Conservation (phyloP, 108 stramenopile genomes). For the Pinguiococcus pyrenoidosus region DNA sequence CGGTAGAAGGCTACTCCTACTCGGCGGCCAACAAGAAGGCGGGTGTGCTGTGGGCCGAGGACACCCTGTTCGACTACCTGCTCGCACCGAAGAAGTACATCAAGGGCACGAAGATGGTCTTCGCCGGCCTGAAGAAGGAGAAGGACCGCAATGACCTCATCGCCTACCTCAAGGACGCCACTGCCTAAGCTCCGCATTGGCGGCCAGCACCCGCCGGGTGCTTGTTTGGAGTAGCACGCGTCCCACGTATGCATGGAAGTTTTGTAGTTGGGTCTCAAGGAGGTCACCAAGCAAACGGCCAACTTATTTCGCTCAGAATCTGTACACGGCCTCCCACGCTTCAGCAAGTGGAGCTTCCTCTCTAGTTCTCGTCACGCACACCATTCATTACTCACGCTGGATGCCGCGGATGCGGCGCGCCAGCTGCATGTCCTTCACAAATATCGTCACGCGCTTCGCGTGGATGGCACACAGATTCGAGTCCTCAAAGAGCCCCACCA, state of each 20-base stretch:
- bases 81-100: constrained; percentile 99
- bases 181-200: constrained; percentile 29
- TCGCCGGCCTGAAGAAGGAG: constrained; percentile 97
- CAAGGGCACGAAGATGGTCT: constrained; percentile 99
- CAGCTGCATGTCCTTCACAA: constrained; percentile 90
- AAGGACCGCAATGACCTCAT: constrained; percentile 92
- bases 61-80: constrained; percentile 87
- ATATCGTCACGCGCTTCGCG: constrained; percentile 82
- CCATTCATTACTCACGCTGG: too few relatives aligned
- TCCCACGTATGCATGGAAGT: too few relatives aligned
- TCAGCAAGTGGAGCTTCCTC: too few relatives aligned
- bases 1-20: constrained; percentile 90
- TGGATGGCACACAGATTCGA: constrained; percentile 79
- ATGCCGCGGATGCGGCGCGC: too few relatives aligned
- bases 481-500: constrained; percentile 78
- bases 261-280: too few relatives aligned
- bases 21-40: constrained; percentile 93
- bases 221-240: too few relatives aligned
- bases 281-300: too few relatives aligned
- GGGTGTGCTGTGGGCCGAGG: constrained; percentile 81
- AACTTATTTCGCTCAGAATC: too few relatives aligned
- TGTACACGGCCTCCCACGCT: too few relatives aligned
- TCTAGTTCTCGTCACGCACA: too few relatives aligned
- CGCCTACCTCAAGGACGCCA: constrained; percentile 86
- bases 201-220: too few relatives aligned